phyloP scores from a whole-genome alignment of 768 basidiomycete species.

The Rhizopogon vesiculosus region DNA sequence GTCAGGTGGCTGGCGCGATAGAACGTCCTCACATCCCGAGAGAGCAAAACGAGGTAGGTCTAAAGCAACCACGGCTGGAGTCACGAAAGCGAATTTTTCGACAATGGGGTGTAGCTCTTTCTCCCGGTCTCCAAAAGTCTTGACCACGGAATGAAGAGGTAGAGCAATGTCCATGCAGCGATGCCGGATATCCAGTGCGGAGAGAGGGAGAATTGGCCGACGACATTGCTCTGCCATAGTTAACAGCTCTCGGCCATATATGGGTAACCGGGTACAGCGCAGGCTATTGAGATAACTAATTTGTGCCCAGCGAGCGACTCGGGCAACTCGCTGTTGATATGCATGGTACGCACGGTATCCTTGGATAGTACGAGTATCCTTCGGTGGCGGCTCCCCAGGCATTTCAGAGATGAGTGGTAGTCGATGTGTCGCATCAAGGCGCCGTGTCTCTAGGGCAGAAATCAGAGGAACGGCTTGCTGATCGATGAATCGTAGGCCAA shows the following conservation, averaged over 20 bases:
- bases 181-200: constrained; percentile 33
- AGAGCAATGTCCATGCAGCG: constrained; percentile 40
- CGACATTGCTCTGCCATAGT: constrained; percentile 31
- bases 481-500: constrained; percentile 61
- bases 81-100: constrained; percentile 74
- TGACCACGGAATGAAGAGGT: constrained; percentile 45
- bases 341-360: constrained; percentile 60
- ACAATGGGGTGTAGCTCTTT: constrained; percentile 48
- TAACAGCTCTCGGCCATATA: constrained; percentile 44
- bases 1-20: constrained; percentile 28
- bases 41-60: constrained; percentile 69
- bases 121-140: constrained; percentile 59
- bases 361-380: constrained; percentile 68
- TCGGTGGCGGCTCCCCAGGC: constrained; percentile 62
- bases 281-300: constrained; percentile 69
- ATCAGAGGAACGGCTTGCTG: constrained; percentile 49
- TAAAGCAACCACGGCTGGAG: constrained; percentile 70
- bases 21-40: constrained; percentile 31
- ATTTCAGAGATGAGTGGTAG: constrained; percentile 50
- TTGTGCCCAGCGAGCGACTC: constrained; percentile 61
- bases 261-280: constrained; percentile 52
- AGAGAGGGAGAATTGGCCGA: constrained; percentile 48
- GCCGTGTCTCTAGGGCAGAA: constrained; percentile 46
- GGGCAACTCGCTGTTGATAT: constrained; percentile 43
- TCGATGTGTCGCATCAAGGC: constrained; percentile 54